phyloP scores from a whole-genome alignment of 352 stramenopile genomes.

The Phytophthora cactorum region DNA sequence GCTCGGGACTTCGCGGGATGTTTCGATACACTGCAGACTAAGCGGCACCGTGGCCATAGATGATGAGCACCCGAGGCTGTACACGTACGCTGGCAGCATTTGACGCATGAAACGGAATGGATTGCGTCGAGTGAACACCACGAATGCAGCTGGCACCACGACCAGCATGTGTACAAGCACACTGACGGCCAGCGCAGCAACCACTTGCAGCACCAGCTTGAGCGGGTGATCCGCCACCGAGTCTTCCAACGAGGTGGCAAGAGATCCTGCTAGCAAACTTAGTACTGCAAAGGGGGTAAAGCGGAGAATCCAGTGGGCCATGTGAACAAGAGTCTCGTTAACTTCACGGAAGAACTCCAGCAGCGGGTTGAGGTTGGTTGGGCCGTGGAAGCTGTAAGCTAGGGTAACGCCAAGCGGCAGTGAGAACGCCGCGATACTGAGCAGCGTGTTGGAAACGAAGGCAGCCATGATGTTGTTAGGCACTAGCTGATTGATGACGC shows the following conservation, averaged over 20 bases:
- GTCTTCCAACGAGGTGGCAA: conserved; percentile 51
- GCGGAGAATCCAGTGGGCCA: conserved; percentile 73
- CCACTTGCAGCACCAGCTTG: conserved; percentile 51
- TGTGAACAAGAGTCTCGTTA: conserved; percentile 81
- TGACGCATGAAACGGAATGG: conserved; percentile 78
- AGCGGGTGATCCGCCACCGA: conserved; percentile 52
- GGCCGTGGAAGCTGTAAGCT: conserved; percentile 74
- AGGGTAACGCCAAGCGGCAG: conserved; percentile 68
- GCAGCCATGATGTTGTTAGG: conserved; percentile 77
- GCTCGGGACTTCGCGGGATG: conserved; percentile 54
- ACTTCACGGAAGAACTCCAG: conserved; percentile 82
- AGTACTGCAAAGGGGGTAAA: conserved; percentile 80
- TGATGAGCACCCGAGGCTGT: conserved; percentile 74
- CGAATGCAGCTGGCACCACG: conserved; percentile 63
- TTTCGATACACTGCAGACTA: conserved; percentile 68
- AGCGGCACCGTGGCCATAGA: conserved; percentile 76
- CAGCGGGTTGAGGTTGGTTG: conserved; percentile 74
- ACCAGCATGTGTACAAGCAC: conserved; percentile 71
- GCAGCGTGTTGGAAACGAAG: conserved; percentile 69
- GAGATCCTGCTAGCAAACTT: conserved; percentile 69
- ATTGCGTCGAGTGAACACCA: conserved; percentile 65
- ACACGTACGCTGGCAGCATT: conserved; percentile 74
- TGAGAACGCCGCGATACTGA: conserved; percentile 78
- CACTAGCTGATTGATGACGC: conserved; percentile 65
- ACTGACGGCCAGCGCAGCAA: conserved; percentile 44